Base-by-base conservation (phyloP, 1,139 yeast species). In the Geotrichum klebahnii region DNA sequence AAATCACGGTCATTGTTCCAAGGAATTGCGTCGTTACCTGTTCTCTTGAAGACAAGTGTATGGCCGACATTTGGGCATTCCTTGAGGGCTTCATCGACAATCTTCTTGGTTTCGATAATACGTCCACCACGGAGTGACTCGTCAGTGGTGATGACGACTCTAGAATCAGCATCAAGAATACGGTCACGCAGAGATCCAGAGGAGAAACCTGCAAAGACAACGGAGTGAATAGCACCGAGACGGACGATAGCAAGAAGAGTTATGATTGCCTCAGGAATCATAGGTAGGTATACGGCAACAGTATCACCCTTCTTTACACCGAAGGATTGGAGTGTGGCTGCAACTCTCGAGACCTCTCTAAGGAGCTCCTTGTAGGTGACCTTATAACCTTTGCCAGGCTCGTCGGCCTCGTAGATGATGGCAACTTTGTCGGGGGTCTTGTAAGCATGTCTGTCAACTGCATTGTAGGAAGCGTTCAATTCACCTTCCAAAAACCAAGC, bases 41-140 rank as follows among this genome's bases (percentile, higher is more conserved):
- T 84, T 68, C 94, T 77, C 69, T 80, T 78, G 69, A 74, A 83
- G 35, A 85, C 90, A 52, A 85, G 69, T 17, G 84, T 90, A 57
- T 82, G 79, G 54, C 74, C 68, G 52, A 85, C 92, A 50, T 75
- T 72, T 6, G 90, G 87, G 67, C 86, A 79, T 51, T 76, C 77
- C 63, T 78, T 77, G 61, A 85, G 73, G 26, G 92, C 94, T 59
- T 84, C 92, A 64, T 85, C 95, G 50, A 83, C 90, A 56, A 85
- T 84, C 67, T 82, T 82, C 68, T 85, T 84, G 50, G 92, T 84
- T 69, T 84, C 88, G 61, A 85, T 83, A 53, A 82, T 80, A 71
- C 84, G 84, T 49, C 92, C 90, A 59, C 94, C 95, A 68, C 95
- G 75, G 69, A 80, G 79, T 34, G 87, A 81, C 69, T 84, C 92